Evolutionary conservation across 768 basidiomycete genomes (phyloP).

Genomic region (Cystobasidium ongulense): DNA sequence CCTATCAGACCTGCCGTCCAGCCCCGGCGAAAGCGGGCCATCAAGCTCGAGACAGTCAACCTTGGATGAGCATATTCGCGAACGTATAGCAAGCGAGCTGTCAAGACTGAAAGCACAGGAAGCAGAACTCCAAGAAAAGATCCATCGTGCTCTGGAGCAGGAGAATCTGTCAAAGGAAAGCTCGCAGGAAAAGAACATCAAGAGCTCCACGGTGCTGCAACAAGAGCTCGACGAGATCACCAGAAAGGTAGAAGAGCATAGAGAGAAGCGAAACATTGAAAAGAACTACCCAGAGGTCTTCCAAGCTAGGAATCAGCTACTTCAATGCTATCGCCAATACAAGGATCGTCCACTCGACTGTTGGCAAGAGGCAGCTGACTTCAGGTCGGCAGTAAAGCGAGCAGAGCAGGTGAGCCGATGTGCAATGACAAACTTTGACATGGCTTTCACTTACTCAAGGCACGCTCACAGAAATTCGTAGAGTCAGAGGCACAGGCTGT

Average conservation of each 20-base stretch:
- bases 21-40: conserved; percentile 54
- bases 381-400: conserved; percentile 22
- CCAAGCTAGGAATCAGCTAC: conserved; percentile 6
- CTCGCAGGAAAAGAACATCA: conserved; percentile 5
- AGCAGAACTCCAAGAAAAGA: conserved; percentile 60
- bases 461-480: conserved; percentile 4
- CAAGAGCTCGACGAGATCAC: conserved; percentile 28
- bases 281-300: conserved; percentile 11
- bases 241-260: conserved; percentile 17
- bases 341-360: conserved; percentile 26
- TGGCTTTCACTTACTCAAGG: background rate
- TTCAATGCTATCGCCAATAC: conserved; percentile 25
- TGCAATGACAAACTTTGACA: background rate
- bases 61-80: conserved; percentile 64
- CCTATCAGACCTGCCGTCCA: conserved; percentile 57
- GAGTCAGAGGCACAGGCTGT: background rate
- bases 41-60: conserved; percentile 57
- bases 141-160: conserved; percentile 70
- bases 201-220: conserved; percentile 19
- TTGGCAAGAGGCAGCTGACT: conserved; percentile 20
- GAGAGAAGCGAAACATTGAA: background rate
- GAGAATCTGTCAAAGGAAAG: conserved; percentile 75
- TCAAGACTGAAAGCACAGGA: conserved; percentile 61
- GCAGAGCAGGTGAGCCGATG: conserved; percentile 23
- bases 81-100: conserved; percentile 64